A percentile compares a stretch with the other conserved stretches of the same genome.
Conservation (phyloP, 2,329 filamentous ascomycete species). For the Niveomyces coronatus region DNA sequence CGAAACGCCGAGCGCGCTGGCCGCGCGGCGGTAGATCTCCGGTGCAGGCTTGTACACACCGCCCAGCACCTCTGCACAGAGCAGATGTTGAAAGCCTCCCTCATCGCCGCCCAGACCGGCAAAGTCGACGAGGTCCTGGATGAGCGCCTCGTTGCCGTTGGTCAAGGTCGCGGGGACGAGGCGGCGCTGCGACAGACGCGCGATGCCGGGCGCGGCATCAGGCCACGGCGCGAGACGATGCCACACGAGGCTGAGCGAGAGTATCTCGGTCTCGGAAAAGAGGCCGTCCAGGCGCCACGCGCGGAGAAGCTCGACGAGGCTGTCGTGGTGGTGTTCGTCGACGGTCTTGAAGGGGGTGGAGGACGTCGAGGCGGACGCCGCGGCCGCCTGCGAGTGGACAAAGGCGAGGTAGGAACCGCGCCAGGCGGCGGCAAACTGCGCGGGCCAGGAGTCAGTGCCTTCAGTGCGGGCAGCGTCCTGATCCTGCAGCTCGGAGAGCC, state of each 20-base stretch:
- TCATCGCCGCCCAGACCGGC: no score
- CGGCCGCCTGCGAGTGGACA: slow-evolving; percentile 40
- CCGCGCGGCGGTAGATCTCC: slow-evolving; percentile 59
- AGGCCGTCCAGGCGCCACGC: slow-evolving; percentile 46
- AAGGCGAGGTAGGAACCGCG: slow-evolving; percentile 53
- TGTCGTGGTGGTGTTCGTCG: slow-evolving; percentile 59
- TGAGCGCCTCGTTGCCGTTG: slow-evolving; percentile 61
- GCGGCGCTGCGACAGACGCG: slow-evolving; percentile 31
- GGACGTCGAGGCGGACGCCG: slow-evolving; percentile 12
- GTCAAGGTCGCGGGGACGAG: slow-evolving; percentile 54
- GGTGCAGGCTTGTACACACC: slow-evolving; percentile 68
- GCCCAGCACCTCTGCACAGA: slow-evolving; percentile 60
- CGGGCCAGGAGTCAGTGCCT: neutral
- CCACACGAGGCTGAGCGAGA: slow-evolving; percentile 58
- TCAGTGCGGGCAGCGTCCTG: slow-evolving; percentile 42
- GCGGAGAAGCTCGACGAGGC: slow-evolving; percentile 47
- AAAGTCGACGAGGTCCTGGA: slow-evolving; percentile 51
- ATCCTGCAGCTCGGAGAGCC: slow-evolving; percentile 38
- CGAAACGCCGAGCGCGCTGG: slow-evolving; percentile 41
- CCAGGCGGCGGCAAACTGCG: slow-evolving; percentile 59
- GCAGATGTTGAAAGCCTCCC: slow-evolving; percentile 51
- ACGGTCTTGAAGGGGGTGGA: slow-evolving; percentile 56
- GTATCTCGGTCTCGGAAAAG: slow-evolving; percentile 52
- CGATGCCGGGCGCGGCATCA: slow-evolving; percentile 49
- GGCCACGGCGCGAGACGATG: slow-evolving; percentile 61